These are phyloP conservation scores for Angomonas deanei DNA, from an alignment of 208 protist genomes.

Conservation along the genomic window DNA sequence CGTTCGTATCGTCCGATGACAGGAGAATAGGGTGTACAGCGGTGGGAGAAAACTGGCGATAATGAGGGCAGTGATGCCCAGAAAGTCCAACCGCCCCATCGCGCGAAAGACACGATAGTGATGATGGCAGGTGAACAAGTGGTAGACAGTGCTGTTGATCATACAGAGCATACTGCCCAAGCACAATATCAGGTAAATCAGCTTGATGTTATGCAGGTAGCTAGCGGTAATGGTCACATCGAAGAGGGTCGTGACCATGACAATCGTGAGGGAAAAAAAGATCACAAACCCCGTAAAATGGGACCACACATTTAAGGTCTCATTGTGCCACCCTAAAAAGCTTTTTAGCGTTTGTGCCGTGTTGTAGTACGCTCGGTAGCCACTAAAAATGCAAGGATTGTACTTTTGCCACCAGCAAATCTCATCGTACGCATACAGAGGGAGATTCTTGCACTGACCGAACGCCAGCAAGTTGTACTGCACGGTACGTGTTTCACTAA, in stretches of 20 bases:
- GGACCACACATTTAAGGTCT: conserved; percentile 83
- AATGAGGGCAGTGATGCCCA: conserved; percentile 49
- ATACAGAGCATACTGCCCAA: conserved; percentile 36
- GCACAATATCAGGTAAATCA: conserved; percentile 22
- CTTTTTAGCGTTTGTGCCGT: conserved; percentile 48
- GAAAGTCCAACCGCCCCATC: conserved; percentile 33
- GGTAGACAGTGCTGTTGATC: conserved; percentile 34
- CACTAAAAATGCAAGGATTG: conserved; percentile 43
- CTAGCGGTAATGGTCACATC: conserved; percentile 4
- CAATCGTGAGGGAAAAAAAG: conserved; percentile 40
- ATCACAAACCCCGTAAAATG: conserved; percentile 66
- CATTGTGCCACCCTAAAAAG: conserved; percentile 77
- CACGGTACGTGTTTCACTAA: background rate
- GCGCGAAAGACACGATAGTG: conserved; percentile 13
- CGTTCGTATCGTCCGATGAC: conserved; percentile 17
- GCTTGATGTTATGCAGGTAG: background rate
- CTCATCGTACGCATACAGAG: conserved; percentile 37
- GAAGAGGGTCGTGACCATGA: conserved; percentile 27
- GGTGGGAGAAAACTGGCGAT: conserved; percentile 42
- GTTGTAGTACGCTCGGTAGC: conserved; percentile 71
- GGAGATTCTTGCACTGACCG: conserved; percentile 15
- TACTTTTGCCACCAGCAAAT: conserved; percentile 37
- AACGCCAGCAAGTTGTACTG: conserved; percentile 14
- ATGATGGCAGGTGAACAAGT: conserved; percentile 38
- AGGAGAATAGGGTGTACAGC: conserved; percentile 43